Conservation (phyloP, 2,329 filamentous ascomycete genomes). For the Acrodontium crateriforme region DNA sequence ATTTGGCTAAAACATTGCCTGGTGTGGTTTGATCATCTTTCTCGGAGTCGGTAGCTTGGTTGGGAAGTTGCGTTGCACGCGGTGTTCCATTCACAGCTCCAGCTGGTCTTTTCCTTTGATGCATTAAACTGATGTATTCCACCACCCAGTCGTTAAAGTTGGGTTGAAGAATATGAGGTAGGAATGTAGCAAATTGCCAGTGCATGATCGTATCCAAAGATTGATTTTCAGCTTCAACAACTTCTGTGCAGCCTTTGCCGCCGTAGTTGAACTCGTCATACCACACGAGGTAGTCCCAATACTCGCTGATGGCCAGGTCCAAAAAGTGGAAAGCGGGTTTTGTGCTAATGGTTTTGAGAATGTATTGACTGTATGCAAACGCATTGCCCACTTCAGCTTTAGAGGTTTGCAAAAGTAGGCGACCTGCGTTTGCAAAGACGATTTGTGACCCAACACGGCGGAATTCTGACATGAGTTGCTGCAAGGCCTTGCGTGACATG, state of each 20-base stretch:
- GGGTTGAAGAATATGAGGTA: constrained; percentile 66
- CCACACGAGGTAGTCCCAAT: constrained; percentile 98
- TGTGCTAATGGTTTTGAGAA: constrained; percentile 89
- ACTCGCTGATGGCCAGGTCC: constrained; percentile 93
- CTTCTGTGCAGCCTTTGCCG: constrained; percentile 76
- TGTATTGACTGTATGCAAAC: constrained; percentile 93
- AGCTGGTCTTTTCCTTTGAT: constrained; percentile 59
- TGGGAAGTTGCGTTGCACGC: constrained; percentile 46
- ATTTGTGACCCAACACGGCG: constrained; percentile 87
- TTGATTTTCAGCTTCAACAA: constrained; percentile 63
- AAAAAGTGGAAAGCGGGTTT: constrained; percentile 96
- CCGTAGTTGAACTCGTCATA: constrained; percentile 99
- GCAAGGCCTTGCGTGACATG: constrained; percentile 94
- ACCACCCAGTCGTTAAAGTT: constrained; percentile 87
- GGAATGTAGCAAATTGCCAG: constrained; percentile 89
- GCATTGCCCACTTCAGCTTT: constrained; percentile 96
- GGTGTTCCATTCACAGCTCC: constrained; percentile 40
- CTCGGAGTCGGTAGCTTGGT: constrained; percentile 33
- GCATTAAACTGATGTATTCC: constrained; percentile 92
- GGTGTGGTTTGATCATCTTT: constrained; percentile 43
- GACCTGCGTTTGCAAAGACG: constrained; percentile 83
- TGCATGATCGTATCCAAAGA: constrained; percentile 87
- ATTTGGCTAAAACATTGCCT: constrained; percentile 57
- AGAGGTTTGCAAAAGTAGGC: constrained; percentile 83
- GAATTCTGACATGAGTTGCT: constrained; percentile 95